Evolutionary conservation across 352 stramenopile species (phyloP), one percentile per base, ranked within the genome.

Genomic region (Phytophthora tubulina): DNA sequence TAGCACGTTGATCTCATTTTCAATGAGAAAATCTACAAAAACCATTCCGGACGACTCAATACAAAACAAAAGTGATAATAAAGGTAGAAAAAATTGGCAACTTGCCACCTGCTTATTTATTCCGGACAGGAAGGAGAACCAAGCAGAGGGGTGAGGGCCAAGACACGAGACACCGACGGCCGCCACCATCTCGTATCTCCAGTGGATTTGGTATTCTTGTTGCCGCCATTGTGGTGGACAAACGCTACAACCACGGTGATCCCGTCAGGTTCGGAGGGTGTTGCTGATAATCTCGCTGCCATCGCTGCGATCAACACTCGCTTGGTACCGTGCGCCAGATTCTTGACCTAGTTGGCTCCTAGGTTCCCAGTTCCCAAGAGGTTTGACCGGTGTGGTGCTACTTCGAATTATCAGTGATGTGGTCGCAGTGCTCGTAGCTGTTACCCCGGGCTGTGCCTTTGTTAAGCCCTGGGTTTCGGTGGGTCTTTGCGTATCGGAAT

Each of bases 301-400:
- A 82, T 88, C 21, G 87, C 86, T 17, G 84, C 74, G 0, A 84
- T 95, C 57, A 94, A 92, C 77, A 93, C 87, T 27, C 85, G 92
- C 55, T 27, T 94, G 36, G 81, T 82, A 6, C 66, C 80, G 7
- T 89, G 67, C 5, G 77, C 85, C 0, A 85, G 86, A 4, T 89
- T 91, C 56, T 67, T 95, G 33, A 88, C 82, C 6, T 94, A 86
- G 88, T 86, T 79, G 21, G 63, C 66, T 0, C 72, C 91, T 9
- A 84, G 91, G 44, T 91, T 77, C 59, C 11, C 77, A 1, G n/a
- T 92, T 6, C 61, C 85, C 67, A 70, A 76, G 44, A 89, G 88
- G 31, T 75, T 91, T 27, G 83, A 93, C 53, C 83, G 83, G 27
- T 86, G 81, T n/a, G 84, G 85, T 17, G 81, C 85, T 2, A 21